Conservation (phyloP, 495 filamentous ascomycete genomes). For the Jackrogersella multiformis region DNA sequence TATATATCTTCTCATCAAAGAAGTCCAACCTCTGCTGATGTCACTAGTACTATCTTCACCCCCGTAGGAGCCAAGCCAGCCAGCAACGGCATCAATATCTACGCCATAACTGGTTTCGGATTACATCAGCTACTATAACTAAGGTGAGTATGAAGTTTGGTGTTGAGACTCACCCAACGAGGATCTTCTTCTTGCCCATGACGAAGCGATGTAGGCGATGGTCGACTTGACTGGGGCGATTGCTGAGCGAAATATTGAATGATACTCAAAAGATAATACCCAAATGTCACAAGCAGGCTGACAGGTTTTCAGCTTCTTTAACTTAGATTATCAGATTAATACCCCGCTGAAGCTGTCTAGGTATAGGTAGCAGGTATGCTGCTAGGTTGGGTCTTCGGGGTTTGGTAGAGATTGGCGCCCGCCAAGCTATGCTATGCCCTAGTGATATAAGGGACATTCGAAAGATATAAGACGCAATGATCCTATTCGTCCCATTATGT, state of each 20-base stretch:
- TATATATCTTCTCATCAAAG: neutral
- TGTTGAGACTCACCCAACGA: constrained; percentile 49
- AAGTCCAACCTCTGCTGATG: constrained; percentile 56
- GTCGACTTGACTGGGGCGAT: neutral
- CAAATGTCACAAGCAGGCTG: neutral
- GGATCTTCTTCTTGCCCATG: constrained; percentile 71
- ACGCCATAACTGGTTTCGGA: constrained; percentile 45
- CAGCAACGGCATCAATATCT: constrained; percentile 59
- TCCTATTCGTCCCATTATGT: neutral
- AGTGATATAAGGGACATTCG: neutral
- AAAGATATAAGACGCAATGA: neutral
- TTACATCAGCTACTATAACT: constrained; percentile 17
- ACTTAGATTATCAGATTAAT: neutral
- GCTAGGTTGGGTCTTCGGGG: neutral
- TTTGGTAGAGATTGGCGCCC: neutral
- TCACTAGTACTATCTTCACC: constrained; percentile 60
- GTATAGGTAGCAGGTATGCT: neutral
- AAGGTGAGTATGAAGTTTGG: neutral
- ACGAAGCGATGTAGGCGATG: neutral
- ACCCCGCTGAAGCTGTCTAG: constrained; percentile 3
- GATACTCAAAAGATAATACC: neutral
- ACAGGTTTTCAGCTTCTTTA: neutral
- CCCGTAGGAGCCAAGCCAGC: constrained; percentile 52
- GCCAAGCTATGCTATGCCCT: no score
- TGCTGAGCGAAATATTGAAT: neutral